Conservation (phyloP, 2,329 filamentous ascomycete species). For the Cercospora janseana region DNA sequence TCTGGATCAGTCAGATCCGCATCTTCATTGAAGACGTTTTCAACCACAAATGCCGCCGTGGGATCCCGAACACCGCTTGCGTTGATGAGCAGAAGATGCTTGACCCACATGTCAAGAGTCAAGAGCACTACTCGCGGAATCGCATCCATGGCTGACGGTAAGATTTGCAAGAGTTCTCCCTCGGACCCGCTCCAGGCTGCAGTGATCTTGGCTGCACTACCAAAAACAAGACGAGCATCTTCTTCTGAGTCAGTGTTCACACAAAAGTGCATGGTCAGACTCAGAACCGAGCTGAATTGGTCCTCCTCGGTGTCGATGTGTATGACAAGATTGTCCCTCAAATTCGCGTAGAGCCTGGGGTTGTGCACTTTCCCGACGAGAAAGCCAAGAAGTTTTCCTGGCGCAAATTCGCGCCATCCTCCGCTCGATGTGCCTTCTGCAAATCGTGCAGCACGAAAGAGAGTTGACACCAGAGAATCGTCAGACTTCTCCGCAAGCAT, state of each 20-base stretch:
- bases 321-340: conserved; percentile 7
- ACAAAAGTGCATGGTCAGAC: conserved; percentile 26
- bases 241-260: conserved; percentile 1
- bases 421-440: conserved; percentile 4
- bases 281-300: conserved; percentile 20
- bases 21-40: conserved; percentile 12
- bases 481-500: background rate
- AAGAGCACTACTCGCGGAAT: conserved; percentile 15
- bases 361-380: conserved; percentile 6
- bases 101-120: conserved; percentile 17
- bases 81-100: conserved; percentile 16
- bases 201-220: conserved; percentile 14
- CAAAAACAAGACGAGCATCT: conserved; percentile 7
- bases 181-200: conserved; percentile 22
- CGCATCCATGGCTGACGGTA: conserved; percentile 16
- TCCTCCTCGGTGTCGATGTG: conserved; percentile 27
- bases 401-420: conserved; percentile 21
- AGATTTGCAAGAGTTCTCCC: conserved; percentile 19
- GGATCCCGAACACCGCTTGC: conserved; percentile 8
- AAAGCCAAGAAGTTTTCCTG: conserved; percentile 26
- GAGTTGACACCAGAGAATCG: conserved; percentile 6
- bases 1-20: conserved; percentile 9
- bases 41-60: conserved; percentile 9
- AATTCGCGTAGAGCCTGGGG: background rate
- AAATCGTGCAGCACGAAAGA: conserved; percentile 9